A percentile compares a stretch with the other conserved stretches of the same genome.
Evolutionary conservation across 108 stramenopile species (phyloP).

Genomic region (Skeletonema menzelii): DNA sequence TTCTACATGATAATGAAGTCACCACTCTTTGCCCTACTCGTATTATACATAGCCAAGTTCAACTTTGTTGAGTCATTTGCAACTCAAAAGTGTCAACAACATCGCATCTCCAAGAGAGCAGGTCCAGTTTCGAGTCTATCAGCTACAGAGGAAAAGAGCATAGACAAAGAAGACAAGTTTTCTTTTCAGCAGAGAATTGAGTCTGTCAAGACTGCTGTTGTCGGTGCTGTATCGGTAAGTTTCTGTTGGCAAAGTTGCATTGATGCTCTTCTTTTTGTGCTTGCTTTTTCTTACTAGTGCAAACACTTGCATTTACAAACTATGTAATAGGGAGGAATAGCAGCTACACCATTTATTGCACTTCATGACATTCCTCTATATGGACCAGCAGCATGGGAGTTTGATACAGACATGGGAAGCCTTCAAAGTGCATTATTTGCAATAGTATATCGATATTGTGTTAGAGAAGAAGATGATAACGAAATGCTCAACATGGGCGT

Average conservation of each 20-base stretch:
- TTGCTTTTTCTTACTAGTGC: background rate
- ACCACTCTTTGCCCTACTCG: background rate
- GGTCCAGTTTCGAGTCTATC: background rate
- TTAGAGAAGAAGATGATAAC: constrained; percentile 68
- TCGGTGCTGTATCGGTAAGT: constrained; percentile 54
- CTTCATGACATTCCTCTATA: constrained; percentile 55
- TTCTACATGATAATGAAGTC: background rate
- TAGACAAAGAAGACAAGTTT: constrained; percentile 57
- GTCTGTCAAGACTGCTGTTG: constrained; percentile 61
- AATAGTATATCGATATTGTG: constrained; percentile 78
- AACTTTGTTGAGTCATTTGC: background rate
- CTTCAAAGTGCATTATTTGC: constrained; percentile 75
- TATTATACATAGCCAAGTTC: background rate
- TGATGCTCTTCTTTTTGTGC: background rate
- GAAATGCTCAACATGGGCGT: constrained; percentile 75
- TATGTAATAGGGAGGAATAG: constrained; percentile 49
- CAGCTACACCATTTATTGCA: constrained; percentile 55
- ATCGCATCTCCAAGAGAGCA: background rate
- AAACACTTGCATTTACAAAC: too few relatives aligned
- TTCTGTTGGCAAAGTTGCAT: background rate
- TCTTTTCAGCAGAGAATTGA: constrained; percentile 72
- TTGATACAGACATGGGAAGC: constrained; percentile 73
- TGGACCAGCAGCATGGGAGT: constrained; percentile 73
- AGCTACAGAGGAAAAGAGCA: background rate
- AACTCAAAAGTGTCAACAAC: background rate